phyloP scores from a whole-genome alignment of 768 basidiomycete species.

The Chalciporus sphaerocephalus region DNA sequence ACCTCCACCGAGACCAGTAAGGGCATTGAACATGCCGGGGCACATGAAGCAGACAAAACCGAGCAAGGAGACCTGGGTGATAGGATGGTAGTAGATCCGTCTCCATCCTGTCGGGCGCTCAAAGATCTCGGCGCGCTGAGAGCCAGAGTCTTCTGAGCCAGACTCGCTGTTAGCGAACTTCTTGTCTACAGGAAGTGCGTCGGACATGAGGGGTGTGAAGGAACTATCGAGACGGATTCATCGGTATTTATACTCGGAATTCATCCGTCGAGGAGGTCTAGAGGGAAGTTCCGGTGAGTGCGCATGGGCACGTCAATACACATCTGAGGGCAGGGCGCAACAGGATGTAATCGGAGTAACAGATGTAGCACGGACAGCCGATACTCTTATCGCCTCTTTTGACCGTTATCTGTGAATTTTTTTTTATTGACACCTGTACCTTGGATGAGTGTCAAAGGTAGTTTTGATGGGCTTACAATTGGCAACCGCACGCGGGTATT shows the following conservation, averaged over 20 bases:
- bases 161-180: constrained; percentile 15
- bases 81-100: constrained; percentile 53
- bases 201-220: constrained; percentile 16
- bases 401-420: too few relatives aligned
- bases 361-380: too few relatives aligned
- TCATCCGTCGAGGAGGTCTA: background rate
- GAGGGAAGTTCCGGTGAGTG: background rate
- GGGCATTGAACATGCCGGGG: constrained; percentile 71
- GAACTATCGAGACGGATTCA: background rate
- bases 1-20: constrained; percentile 76
- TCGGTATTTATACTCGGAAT: constrained; percentile 5
- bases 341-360: too few relatives aligned
- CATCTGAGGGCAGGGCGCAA: too few relatives aligned
- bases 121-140: constrained; percentile 28
- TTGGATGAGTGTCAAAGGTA: too few relatives aligned
- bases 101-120: constrained; percentile 49
- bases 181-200: constrained; percentile 11
- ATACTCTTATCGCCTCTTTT: too few relatives aligned
- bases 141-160: constrained; percentile 20
- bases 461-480: too few relatives aligned
- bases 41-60: constrained; percentile 62
- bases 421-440: too few relatives aligned
- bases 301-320: too few relatives aligned
- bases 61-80: constrained; percentile 43
- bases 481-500: too few relatives aligned